Evolutionary conservation across 2,329 filamentous ascomycete genomes (phyloP).

Genomic region (Emergomyces africanus): DNA sequence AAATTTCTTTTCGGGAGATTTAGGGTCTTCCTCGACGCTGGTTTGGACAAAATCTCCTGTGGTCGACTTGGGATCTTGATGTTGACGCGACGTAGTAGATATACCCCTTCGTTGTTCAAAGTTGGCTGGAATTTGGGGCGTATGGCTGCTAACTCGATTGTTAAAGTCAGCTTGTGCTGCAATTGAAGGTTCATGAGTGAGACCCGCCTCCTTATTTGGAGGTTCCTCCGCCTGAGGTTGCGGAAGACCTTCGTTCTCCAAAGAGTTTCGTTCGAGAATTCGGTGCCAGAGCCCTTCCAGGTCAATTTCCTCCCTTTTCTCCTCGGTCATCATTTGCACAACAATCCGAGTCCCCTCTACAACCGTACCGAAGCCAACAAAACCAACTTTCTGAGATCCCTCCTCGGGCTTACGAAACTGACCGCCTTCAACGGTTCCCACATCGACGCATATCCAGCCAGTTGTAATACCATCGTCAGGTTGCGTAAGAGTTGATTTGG

Average conservation of each 20-base stretch:
- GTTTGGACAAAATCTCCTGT: background rate
- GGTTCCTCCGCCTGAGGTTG: slow-evolving; percentile 11
- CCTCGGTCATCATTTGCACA: slow-evolving; percentile 59
- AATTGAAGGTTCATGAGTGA: slow-evolving; percentile 9
- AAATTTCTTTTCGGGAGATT: background rate
- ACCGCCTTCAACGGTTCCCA: slow-evolving; percentile 54
- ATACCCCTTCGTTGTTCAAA: slow-evolving; percentile 13
- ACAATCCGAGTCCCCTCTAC: slow-evolving; percentile 49
- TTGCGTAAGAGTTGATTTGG: slow-evolving; percentile 42
- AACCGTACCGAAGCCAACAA: slow-evolving; percentile 63
- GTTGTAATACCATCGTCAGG: slow-evolving; percentile 81
- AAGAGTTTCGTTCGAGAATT: slow-evolving; percentile 29
- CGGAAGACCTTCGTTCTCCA: slow-evolving; percentile 18
- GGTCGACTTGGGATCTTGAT: slow-evolving; percentile 4
- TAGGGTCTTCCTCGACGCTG: background rate
- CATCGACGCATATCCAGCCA: slow-evolving; percentile 92
- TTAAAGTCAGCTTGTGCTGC: slow-evolving; percentile 14
- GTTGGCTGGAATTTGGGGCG: slow-evolving; percentile 11
- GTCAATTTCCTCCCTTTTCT: slow-evolving; percentile 54
- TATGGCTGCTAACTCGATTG: slow-evolving; percentile 7
- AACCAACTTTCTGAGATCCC: slow-evolving; percentile 15
- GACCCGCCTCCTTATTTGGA: slow-evolving; percentile 15
- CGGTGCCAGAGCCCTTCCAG: slow-evolving; percentile 52
- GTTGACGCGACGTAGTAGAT: slow-evolving; percentile 4
- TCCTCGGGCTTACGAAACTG: slow-evolving; percentile 14